Evolutionary conservation across 1,284 basidiomycete genomes (phyloP).

Genomic region (Pascua guehoae): DNA sequence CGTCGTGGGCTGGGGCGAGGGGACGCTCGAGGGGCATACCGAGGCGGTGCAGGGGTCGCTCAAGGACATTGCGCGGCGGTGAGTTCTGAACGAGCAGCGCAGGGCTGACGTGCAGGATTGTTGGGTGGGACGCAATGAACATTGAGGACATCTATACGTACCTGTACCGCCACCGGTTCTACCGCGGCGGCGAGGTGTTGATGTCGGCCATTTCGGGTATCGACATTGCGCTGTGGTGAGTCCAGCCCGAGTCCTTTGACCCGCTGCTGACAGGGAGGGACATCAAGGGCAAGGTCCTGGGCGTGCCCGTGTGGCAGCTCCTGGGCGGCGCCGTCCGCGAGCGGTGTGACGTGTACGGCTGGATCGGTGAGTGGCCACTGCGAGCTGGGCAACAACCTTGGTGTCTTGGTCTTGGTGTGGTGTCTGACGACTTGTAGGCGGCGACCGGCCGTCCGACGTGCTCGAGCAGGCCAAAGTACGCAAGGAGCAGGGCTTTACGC

Average conservation of each 20-base stretch:
- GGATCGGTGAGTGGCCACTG: slow-evolving; percentile 20
- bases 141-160: slow-evolving; percentile 61
- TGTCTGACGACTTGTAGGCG: slow-evolving; percentile 26
- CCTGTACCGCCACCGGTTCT: slow-evolving; percentile 65
- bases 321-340: slow-evolving; percentile 65
- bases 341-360: slow-evolving; percentile 47
- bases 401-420: too few relatives aligned
- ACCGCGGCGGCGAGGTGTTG: slow-evolving; percentile 66
- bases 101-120: slow-evolving; percentile 22
- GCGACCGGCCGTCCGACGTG: slow-evolving; percentile 65
- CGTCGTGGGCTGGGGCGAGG: slow-evolving; percentile 62
- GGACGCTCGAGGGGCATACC: slow-evolving; percentile 55
- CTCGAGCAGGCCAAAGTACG: slow-evolving; percentile 60
- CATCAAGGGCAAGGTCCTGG: slow-evolving; percentile 72
- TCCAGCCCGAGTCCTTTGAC: slow-evolving; percentile 54
- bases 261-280: slow-evolving; percentile 53
- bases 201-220: slow-evolving; percentile 59
- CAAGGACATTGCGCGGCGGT: slow-evolving; percentile 60
- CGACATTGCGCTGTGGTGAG: slow-evolving; percentile 56
- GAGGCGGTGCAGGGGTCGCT: slow-evolving; percentile 72
- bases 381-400: too few relatives aligned
- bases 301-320: slow-evolving; percentile 70
- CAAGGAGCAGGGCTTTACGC: slow-evolving; percentile 67
- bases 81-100: slow-evolving; percentile 1
- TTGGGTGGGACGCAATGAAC: slow-evolving; percentile 63